Evolutionary conservation across 768 basidiomycete species (phyloP).

Genomic region (Favolaschia claudopus): DNA sequence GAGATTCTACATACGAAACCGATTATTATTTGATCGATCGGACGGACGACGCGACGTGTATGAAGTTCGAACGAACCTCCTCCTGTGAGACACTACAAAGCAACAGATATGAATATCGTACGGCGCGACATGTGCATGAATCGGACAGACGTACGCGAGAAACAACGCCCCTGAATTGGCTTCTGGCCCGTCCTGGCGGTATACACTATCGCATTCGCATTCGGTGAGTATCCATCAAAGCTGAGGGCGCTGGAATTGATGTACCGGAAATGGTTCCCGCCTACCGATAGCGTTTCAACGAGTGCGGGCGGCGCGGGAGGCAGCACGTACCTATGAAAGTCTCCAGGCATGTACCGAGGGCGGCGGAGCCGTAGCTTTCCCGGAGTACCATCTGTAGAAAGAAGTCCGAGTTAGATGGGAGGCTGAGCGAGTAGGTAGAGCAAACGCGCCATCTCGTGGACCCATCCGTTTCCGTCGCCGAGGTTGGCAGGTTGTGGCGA

Average conservation of each 20-base stretch:
- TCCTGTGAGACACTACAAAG: constrained; percentile 8
- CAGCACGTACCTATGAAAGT: too few relatives aligned
- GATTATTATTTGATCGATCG: too few relatives aligned
- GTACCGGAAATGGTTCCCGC: constrained; percentile 13
- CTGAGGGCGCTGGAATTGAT: too few relatives aligned
- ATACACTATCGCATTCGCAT: background rate
- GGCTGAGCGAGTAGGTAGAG: background rate
- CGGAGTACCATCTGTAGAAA: constrained; percentile 1
- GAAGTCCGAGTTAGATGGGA: background rate
- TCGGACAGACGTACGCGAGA: constrained; percentile 6
- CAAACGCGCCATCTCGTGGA: constrained; percentile 1
- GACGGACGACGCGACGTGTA: too few relatives aligned
- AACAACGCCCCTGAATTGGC: constrained; percentile 15
- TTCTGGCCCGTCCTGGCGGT: background rate
- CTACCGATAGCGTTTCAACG: too few relatives aligned
- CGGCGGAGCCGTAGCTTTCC: background rate
- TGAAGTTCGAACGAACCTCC: background rate
- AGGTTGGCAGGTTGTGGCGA: constrained; percentile 12
- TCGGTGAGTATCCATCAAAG: background rate
- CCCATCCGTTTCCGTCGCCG: constrained; percentile 14
- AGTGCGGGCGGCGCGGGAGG: too few relatives aligned
- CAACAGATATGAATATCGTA: background rate
- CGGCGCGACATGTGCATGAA: background rate
- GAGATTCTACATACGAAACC: too few relatives aligned
- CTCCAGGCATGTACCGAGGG: constrained; percentile 6